Evolutionary conservation across 768 basidiomycete species (phyloP).

Genomic region (Clathrus columnatus): DNA sequence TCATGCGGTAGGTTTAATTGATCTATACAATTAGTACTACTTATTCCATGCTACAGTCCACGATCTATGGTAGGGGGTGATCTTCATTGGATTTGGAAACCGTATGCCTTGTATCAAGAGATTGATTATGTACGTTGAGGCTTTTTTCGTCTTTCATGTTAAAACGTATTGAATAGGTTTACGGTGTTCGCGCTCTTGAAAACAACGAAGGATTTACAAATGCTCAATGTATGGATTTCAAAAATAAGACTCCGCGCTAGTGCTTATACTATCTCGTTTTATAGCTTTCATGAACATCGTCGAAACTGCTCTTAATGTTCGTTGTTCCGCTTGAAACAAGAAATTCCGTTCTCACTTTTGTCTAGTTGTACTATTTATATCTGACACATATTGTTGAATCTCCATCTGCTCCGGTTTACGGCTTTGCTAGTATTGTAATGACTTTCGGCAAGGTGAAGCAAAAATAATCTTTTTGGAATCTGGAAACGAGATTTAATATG

Average conservation of each 20-base stretch:
- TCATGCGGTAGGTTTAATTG: conserved; percentile 50
- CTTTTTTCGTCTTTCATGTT: conserved; percentile 11
- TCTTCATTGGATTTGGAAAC: conserved; percentile 86
- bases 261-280: background rate
- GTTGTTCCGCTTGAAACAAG: background rate
- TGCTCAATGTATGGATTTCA: conserved; percentile 61
- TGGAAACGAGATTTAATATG: background rate
- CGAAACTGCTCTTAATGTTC: conserved; percentile 60
- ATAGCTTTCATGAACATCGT: conserved; percentile 74
- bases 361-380: conserved; percentile 55
- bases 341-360: background rate
- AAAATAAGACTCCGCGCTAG: background rate
- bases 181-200: conserved; percentile 60
- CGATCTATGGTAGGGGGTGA: conserved; percentile 84
- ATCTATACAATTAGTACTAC: background rate
- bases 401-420: conserved; percentile 63
- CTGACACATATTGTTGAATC: conserved; percentile 51
- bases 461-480: background rate
- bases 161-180: conserved; percentile 55
- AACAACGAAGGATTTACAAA: conserved; percentile 71
- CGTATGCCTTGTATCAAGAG: conserved; percentile 72
- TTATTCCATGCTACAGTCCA: conserved; percentile 38
- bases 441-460: conserved; percentile 54
- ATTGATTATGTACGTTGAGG: conserved; percentile 35
- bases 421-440: conserved; percentile 65